A percentile compares a stretch with the other conserved stretches of the same genome.
Conservation (phyloP, 2,329 filamentous ascomycete genomes). For the Paecilomyces formosus region DNA sequence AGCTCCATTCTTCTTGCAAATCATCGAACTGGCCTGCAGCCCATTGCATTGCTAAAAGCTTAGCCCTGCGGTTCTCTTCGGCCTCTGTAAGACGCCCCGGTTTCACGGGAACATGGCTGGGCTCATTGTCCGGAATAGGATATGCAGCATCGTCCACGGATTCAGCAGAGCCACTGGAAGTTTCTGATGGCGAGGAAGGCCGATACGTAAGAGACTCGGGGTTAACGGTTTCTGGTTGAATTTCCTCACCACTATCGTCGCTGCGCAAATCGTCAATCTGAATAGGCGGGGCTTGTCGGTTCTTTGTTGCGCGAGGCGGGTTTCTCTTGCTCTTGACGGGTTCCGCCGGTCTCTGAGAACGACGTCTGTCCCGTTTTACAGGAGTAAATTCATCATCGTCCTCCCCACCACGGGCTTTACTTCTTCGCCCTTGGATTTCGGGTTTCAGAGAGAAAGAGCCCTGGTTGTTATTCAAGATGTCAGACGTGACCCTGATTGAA, state of each 20-base stretch:
- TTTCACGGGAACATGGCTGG: neutral
- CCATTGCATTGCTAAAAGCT: constrained; percentile 23
- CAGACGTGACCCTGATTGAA: constrained; percentile 9
- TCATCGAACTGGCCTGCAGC: constrained; percentile 16
- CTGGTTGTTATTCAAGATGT: constrained; percentile 8
- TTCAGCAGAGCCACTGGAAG: neutral
- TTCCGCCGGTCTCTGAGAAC: constrained; percentile 1
- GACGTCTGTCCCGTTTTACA: constrained; percentile 8
- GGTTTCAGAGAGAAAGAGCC: neutral
- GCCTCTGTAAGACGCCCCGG: constrained; percentile 10
- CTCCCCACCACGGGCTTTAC: constrained; percentile 13
- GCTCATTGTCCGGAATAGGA: neutral
- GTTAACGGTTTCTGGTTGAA: neutral
- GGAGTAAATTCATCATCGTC: constrained; percentile 21
- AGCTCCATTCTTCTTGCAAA: constrained; percentile 8
- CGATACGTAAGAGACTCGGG: neutral
- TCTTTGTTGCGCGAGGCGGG: neutral
- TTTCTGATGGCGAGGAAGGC: neutral
- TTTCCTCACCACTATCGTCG: neutral
- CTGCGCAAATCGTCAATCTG: neutral
- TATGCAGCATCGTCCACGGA: neutral
- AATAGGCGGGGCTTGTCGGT: neutral
- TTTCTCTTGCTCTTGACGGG: neutral
- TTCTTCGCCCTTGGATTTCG: constrained; percentile 3
- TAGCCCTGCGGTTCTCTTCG: constrained; percentile 23